Base-by-base conservation (phyloP, 2,329 filamentous ascomycete genomes). In the Pseudogymnoascus sp. region DNA sequence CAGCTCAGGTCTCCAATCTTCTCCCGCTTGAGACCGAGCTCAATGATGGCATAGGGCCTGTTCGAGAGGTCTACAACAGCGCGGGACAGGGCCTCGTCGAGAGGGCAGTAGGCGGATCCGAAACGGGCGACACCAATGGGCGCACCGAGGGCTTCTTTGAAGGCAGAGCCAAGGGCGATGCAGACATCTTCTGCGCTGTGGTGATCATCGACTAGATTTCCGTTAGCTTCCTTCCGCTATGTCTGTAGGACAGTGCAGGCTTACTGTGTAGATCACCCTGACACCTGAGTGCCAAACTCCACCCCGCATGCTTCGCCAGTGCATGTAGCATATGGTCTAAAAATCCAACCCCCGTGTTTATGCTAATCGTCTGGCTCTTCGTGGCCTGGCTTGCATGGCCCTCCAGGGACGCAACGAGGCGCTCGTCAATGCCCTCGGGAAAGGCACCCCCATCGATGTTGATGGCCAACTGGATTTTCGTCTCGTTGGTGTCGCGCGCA, bases 271-370 rank as follows among this genome's bases (percentile, higher is more conserved):
- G 76, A 75, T 99, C 94, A 59, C 94, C 94, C 72, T 87, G 82
- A 74, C 90, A 95, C 65, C 84, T 79, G 61, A 99, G 78, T 30
- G 84, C 84, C 67, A 99, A 75, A 76, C 88, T 94, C 94, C 92
- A 97, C 64, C 94, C 92, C 5, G 89, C 85, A 75, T 99, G 94
- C 76, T 99, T 97, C 57, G 94, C 89, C 60, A 97, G 81, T 5
- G 94, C 94, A 75, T 99, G 94, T 57, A 97, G 82, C 92, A 99
- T 97, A 79, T 99, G 94, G 77, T 99, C 94, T 60, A 99, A 80
- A 75, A 99, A 99, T 62, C 94, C 94, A 73, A 99, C 95, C 65
- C 94, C 94, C 0, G 92, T 96, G 79, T 90, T 86, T 66, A 97
- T 81, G 70, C 84, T 84, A 71, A 97, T 96, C 62, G 84, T 85